Base-by-base conservation (phyloP, 2,329 filamentous ascomycete genomes). In the Colletotrichum higginsianum region DNA sequence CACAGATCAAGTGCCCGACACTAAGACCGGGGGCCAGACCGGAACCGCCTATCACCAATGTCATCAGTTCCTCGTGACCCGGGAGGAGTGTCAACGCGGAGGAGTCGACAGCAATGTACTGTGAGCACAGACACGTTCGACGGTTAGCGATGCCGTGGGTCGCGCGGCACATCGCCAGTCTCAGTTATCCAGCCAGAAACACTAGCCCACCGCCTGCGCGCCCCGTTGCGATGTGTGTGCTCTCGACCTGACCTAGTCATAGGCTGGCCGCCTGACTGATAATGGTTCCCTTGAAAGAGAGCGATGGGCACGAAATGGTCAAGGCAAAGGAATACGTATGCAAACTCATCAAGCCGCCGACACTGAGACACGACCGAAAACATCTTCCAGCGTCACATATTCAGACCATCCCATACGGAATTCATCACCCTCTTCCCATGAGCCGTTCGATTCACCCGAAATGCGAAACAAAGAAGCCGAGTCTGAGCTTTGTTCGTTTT, bases 301-400 rank as follows among this genome's bases (percentile, higher is more conserved):
- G 8, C 38, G 23, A 46, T 11, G 42, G 4, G 18, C 38, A 38
- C 16, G 12, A 16, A 66, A 60, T 30, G 44, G 26, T 21, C 53
- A 66, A 40, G 40, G 47, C 62, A 40, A 18, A 16, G 44, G 42
- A 50, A 42, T 67, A 61, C 62, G 62, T 67, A 66, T 35, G 49
- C 63, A 46, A 47, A 42, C 26, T 61, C 42, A 30, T 61, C 62
- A 67, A 67, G 49, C 55, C 40, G n/a, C 60, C 21, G 35, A 55
- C 30, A 61, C 67, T 67, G 67, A 71, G 67, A 71, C 67, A 67
- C 56, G 56, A 49, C 63, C 30, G 67, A 71, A 71, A 71, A 67
- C 67, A 61, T 44, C 21, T 21, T 50, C 16, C 49, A 42, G 67
- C 50, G 55, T 66, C 67, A 61, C n/a, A 52, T 67, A 50, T 61